Conservation (phyloP, 2,329 filamentous ascomycete species). For the Talaromyces piceae region DNA sequence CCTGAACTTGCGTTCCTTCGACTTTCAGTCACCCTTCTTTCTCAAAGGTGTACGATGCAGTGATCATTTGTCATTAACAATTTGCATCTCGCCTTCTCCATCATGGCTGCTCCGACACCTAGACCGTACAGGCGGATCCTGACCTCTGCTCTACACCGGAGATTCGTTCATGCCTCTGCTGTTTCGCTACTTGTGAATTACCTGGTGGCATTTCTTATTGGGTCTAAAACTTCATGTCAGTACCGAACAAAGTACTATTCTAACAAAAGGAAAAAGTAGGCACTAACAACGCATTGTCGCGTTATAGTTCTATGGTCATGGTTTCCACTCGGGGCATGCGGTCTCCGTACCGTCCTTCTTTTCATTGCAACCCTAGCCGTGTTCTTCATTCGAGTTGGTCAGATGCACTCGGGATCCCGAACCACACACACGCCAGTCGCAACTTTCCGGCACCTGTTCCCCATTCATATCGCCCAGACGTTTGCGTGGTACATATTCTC, state of each 20-base stretch:
- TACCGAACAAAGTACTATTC: slow-evolving; percentile 14
- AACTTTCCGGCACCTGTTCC: slow-evolving; percentile 53
- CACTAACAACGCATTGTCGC: slow-evolving; percentile 2
- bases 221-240: slow-evolving; percentile 63
- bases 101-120: slow-evolving; percentile 32
- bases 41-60: not conserved
- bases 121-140: slow-evolving; percentile 76
- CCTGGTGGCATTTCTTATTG: slow-evolving; percentile 61
- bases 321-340: slow-evolving; percentile 72
- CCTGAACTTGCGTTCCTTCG: not conserved
- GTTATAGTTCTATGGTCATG: slow-evolving; percentile 69
- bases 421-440: slow-evolving; percentile 63
- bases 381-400: slow-evolving; percentile 77
- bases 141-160: slow-evolving; percentile 77
- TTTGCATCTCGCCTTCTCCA: slow-evolving; percentile 12
- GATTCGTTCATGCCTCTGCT: slow-evolving; percentile 71
- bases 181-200: slow-evolving; percentile 67
- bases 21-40: not conserved
- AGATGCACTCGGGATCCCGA: slow-evolving; percentile 67
- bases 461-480: slow-evolving; percentile 59
- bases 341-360: slow-evolving; percentile 65
- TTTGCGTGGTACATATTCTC: slow-evolving; percentile 70
- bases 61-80: slow-evolving; percentile 4
- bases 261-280: not conserved
- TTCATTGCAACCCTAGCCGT: slow-evolving; percentile 69